Base-by-base conservation (phyloP, 2,329 filamentous ascomycete genomes). In the Reticulascus tulasneorum region DNA sequence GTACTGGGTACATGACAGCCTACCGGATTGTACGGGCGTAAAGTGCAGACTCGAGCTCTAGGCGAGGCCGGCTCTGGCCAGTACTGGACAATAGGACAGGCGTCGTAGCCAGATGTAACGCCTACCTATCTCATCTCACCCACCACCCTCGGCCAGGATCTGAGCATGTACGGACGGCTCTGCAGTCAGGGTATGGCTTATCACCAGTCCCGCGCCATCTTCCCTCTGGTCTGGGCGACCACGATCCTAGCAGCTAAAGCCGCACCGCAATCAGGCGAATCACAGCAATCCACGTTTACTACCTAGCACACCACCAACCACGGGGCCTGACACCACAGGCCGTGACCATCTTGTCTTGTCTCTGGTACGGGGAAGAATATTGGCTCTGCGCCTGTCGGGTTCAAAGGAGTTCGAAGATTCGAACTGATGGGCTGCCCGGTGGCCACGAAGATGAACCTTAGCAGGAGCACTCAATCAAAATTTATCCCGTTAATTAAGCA, bases 201-300 rank as follows among this genome's bases (percentile, higher is more conserved):
- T 46, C 41, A n/a, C n/a, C n/a, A 41, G 37, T 34, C 24, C 35
- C 35, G 23, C 34, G 40, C 28, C 30, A 33, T 44, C 40, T 40
- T 40, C 19, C 31, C 28, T 39, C 20, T 29, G 13, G 36, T 20
- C 31, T 20, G 23, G 30, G 34, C 37, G 24, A 30, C 25, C 25
- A 22, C 30, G 38, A 38, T 21, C 38, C 38, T 23, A 38, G 38
- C 29, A 33, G 9, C 16, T 41, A 35, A 26, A 42, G 25, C 31
- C 28, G 34, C 32, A 13, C 28, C 36, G 13, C 29, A 31, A 33
- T 26, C 33, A 36, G 25, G 32, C 44, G 44, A 46, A 46, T 46
- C 44, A 46, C 20, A 38, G 37, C 34, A 28, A 46, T 38, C 44
- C 44, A 46, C 44, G 44, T 46, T 36, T 38, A 35, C 28, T 12